Evolutionary conservation across 2,329 filamentous ascomycete genomes (phyloP).

Genomic region (Claviceps sp.): DNA sequence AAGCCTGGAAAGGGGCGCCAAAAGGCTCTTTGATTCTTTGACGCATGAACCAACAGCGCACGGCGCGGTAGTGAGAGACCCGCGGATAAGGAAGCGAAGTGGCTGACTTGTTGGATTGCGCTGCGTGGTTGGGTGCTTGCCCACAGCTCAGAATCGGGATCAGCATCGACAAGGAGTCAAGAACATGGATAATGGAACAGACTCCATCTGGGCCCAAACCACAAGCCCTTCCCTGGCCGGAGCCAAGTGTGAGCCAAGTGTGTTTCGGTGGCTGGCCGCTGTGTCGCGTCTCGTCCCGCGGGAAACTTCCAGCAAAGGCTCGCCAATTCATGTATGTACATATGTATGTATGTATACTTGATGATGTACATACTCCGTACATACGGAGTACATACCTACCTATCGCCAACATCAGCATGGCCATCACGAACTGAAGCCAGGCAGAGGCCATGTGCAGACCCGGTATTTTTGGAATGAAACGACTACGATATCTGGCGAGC

Average conservation of each 20-base stretch:
- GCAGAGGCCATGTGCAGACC: too few species aligned
- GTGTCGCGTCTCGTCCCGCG: neutral
- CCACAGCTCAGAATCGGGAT: neutral
- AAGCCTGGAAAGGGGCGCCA: neutral
- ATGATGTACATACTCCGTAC: too few species aligned
- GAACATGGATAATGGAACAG: neutral
- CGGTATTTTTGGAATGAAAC: too few species aligned
- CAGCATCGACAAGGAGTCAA: neutral
- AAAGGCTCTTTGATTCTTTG: neutral
- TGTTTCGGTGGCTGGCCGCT: neutral
- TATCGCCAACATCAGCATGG: too few species aligned
- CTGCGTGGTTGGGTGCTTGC: too few species aligned
- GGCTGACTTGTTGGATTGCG: neutral
- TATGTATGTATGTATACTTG: too few species aligned
- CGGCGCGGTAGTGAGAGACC: constrained; percentile 1
- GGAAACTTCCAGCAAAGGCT: too few species aligned
- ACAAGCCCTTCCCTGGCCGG: neutral
- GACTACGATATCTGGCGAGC: too few species aligned
- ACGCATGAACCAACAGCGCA: constrained; percentile 4
- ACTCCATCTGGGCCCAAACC: neutral
- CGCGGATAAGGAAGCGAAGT: neutral
- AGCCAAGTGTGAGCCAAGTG: neutral
- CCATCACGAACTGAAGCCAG: too few species aligned
- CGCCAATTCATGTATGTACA: too few species aligned
- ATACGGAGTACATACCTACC: too few species aligned